A percentile compares a stretch with the other conserved stretches of the same genome.
Evolutionary conservation across 805 yeast genomes (phyloP).

Genomic region (Candida cerambycidarum): DNA sequence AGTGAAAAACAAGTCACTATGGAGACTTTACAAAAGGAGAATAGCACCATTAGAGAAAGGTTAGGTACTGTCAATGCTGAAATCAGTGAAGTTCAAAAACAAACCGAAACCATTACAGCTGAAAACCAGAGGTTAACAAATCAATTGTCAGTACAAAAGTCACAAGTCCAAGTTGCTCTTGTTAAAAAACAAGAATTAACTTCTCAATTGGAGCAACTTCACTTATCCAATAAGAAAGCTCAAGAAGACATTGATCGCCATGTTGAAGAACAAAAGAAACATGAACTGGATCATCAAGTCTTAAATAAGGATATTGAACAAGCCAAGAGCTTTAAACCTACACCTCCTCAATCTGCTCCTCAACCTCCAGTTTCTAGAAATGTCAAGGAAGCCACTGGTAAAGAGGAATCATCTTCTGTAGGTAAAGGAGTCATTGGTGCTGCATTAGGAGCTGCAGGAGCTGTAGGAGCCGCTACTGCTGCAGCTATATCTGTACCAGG

Average conservation of each 20-base stretch:
- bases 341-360: not conserved
- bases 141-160: conserved; percentile 60
- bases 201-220: conserved; percentile 26
- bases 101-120: conserved; percentile 49
- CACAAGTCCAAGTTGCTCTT: conserved; percentile 68
- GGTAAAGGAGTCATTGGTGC: conserved; percentile 17
- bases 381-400: not conserved
- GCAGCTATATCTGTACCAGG: conserved; percentile 13
- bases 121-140: conserved; percentile 65
- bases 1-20: conserved; percentile 58
- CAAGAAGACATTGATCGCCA: conserved; percentile 22
- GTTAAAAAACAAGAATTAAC: conserved; percentile 43
- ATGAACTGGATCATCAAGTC: conserved; percentile 17
- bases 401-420: not conserved
- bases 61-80: conserved; percentile 68
- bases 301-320: conserved; percentile 12
- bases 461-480: conserved; percentile 21
- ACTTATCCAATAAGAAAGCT: conserved; percentile 21
- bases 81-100: conserved; percentile 56
- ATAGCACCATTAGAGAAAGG: conserved; percentile 63
- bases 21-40: conserved; percentile 69
- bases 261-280: conserved; percentile 17
- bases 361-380: too few species aligned
- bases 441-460: conserved; percentile 21
- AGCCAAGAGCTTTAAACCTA: conserved; percentile 19